Conservation (phyloP, 352 stramenopile genomes). For the Phytophthora pisi region DNA sequence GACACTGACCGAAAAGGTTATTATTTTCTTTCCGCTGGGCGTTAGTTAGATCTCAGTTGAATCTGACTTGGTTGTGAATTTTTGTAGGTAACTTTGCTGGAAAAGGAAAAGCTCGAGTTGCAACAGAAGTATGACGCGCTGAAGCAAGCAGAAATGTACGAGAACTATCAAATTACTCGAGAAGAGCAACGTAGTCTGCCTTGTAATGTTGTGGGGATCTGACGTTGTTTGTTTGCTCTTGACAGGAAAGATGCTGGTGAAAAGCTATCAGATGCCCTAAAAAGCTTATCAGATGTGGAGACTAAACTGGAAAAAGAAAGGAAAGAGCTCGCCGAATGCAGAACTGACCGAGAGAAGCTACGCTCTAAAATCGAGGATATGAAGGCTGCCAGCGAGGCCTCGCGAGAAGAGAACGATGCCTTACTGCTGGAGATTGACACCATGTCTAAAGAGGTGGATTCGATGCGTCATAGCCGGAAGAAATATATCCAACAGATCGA, state of each 20-base stretch:
- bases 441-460: conserved; percentile 64
- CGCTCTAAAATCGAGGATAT: conserved; percentile 54
- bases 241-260: conserved; percentile 43
- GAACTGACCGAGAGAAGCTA: conserved; percentile 40
- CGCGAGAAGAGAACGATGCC: conserved; percentile 79
- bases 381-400: conserved; percentile 52
- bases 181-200: too few relatives aligned
- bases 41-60: not conserved
- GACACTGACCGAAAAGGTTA: conserved; percentile 50
- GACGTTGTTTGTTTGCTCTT: conserved; percentile 5
- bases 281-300: conserved; percentile 42
- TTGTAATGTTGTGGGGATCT: conserved; percentile 1
- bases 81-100: conserved; percentile 38
- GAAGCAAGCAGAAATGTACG: conserved; percentile 45
- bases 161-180: not conserved
- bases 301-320: conserved; percentile 42
- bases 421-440: conserved; percentile 76
- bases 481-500: conserved; percentile 81
- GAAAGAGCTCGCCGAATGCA: conserved; percentile 34
- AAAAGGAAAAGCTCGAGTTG: conserved; percentile 46
- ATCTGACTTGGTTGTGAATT: conserved; percentile 2
- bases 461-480: conserved; percentile 65
- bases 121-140: conserved; percentile 41
- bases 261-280: conserved; percentile 37
- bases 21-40: not conserved